Evolutionary conservation across 176 grass and related monocot genomes (phyloP), one percentile per base, ranked within the genome.

Genomic region (Rhynchospora tenuis): DNA sequence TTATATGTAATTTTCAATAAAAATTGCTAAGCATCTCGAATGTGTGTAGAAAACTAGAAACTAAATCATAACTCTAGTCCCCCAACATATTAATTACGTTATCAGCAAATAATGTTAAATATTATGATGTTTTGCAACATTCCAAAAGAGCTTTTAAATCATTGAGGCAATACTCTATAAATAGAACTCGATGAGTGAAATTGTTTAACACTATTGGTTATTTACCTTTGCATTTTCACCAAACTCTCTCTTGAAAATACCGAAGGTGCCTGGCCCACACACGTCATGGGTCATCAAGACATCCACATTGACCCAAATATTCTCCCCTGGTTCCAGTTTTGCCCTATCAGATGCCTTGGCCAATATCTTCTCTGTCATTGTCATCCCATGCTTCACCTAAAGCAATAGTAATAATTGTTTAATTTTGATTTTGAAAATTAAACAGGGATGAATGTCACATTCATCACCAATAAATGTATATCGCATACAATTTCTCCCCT

Each of bases 201-300:
- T 11, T 10, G 22, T 24, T 61, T 61, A 23, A 61, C 59, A 61
- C 24, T 11, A 10, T 24, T 61, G 6, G 8, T 58, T 58, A 58
- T 46, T 82, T 68, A 85, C 85, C 89, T 89, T 93, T 31, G 93
- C 91, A 80, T 93, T 87, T 68, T 91, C 78, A 48, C 96, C 95
- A 54, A 98, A 98, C 62, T 98, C 95, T 79, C 66, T 85, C 75
- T 95, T 93, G 85, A 98, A 95, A 78, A 98, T 93, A 17, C 88
- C 96, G 9, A 95, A 89, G 13, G 93, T 93, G 54, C 93, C 93
- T 0, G 96, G 91, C 2, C 93, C 91, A 68, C 91, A 88, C 4
- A 95, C 91, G 43, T 98, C 96, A 83, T 98, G 93, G 63, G 96
- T 95, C 96, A 98, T 98, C 69, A 98, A 84, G 68, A 95, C 96